Evolutionary conservation across 2,329 filamentous ascomycete genomes (phyloP).

Genomic region (Neoscytalidium dimidiatum): DNA sequence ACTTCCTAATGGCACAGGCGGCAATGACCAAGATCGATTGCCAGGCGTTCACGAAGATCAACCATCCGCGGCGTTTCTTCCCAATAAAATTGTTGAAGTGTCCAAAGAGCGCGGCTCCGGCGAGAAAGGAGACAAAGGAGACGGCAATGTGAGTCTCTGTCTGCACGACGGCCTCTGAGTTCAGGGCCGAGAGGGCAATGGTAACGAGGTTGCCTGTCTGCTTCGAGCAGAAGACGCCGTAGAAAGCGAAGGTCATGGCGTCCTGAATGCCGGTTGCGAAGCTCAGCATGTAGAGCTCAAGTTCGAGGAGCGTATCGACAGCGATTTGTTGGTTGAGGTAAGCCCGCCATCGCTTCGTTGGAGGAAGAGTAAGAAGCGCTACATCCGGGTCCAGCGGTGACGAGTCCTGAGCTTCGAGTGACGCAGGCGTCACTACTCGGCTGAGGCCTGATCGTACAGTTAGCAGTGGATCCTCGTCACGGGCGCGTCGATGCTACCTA

Average conservation of each 20-base stretch:
- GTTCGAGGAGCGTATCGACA: constrained; percentile 25
- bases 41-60: constrained; percentile 26
- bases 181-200: constrained; percentile 19
- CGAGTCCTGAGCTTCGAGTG: constrained; percentile 1
- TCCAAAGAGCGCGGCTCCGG: constrained; percentile 28
- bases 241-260: constrained; percentile 31
- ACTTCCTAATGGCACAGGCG: constrained; percentile 28
- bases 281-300: constrained; percentile 30
- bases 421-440: background rate
- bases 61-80: constrained; percentile 28
- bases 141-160: constrained; percentile 26
- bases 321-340: constrained; percentile 27
- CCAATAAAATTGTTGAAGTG: constrained; percentile 28
- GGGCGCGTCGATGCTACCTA: background rate
- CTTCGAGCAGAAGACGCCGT: constrained; percentile 31
- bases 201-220: constrained; percentile 26
- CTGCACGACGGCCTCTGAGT: constrained; percentile 2
- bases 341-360: background rate
- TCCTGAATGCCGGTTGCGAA: constrained; percentile 30
- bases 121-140: constrained; percentile 27
- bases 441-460: background rate
- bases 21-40: constrained; percentile 27
- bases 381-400: background rate
- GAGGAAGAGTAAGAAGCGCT: constrained; percentile 12
- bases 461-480: background rate